Base-by-base conservation (phyloP, 352 stramenopile species). In the Elongisporangium prolatum region DNA sequence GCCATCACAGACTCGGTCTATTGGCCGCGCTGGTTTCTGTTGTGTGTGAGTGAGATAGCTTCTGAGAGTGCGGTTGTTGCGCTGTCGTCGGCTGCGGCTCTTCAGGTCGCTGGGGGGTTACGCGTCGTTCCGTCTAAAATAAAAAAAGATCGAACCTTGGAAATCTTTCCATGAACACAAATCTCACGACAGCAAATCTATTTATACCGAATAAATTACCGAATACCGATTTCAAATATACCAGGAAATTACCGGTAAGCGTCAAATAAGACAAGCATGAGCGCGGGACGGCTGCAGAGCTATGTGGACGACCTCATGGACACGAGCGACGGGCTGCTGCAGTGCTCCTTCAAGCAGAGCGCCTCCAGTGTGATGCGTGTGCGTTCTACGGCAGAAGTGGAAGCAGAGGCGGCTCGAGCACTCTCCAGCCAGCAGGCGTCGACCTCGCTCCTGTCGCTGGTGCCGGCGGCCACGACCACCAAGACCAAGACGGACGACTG, bases 371-470 rank as follows among this genome's bases (percentile, higher is more conserved):
- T 38, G 28, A 38, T 38, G 28, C 28, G 28, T 9, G 28, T 38
- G 28, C 4, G 28, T 5, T 38, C 28, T 9, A 38, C 28, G 28
- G 4, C 28, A 5, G 28, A 38, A 9, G 28, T 38, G 4, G 28
- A 38, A 9, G 28, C 28, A 9, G 28, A 38, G 28, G 28, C 28
- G 6, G 28, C 28, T 38, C 28, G 28, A 38, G 8, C 28, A 9
- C 28, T 9, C 28, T 38, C 28, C 28, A 38, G 28, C 28, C 9
- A 38, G 2, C 21, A 48, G 7, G 44, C 67, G 6, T 61, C 64
- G 16, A 40, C 11, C 11, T 75, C 74, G 47, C 68, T 83, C 48
- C 80, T 69, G 49, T 83, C 74, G 5, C 37, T 83, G 18, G 59
- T 74, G 28, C 75, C 71, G 21, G 67, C 65, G 21, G 48, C 71